These are phyloP conservation scores for Amanita polypyramis DNA, from an alignment of 768 basidiomycete species.

Conservation along the genomic window DNA sequence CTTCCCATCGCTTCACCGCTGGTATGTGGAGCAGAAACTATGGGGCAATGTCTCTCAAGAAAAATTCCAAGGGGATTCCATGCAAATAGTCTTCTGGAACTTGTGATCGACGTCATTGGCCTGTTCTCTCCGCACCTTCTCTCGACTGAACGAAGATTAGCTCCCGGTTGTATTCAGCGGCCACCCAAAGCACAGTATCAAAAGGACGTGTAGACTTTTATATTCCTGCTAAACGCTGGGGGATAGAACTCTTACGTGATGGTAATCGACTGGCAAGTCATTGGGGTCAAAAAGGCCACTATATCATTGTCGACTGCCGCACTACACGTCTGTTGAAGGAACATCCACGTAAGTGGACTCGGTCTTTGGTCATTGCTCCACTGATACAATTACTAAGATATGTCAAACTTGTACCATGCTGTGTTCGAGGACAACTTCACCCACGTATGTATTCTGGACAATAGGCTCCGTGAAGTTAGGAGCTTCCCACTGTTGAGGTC, in stretches of 20 bases:
- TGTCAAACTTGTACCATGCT: slow-evolving; percentile 4
- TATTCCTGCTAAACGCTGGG: slow-evolving; percentile 3
- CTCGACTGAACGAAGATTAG: slow-evolving; percentile 1
- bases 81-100: not conserved
- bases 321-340: not conserved
- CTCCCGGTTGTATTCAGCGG: slow-evolving; percentile 2
- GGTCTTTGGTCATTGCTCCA: not conserved
- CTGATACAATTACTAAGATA: slow-evolving; percentile 2
- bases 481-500: not conserved
- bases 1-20: slow-evolving; percentile 3
- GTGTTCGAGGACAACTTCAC: slow-evolving; percentile 4
- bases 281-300: slow-evolving; percentile 3
- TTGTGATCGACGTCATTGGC: not conserved
- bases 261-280: not conserved
- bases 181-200: slow-evolving; percentile 1
- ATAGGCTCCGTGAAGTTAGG: not conserved
- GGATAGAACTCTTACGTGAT: slow-evolving; percentile 2
- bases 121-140: not conserved
- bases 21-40: slow-evolving; percentile 2
- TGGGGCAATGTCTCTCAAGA: not conserved
- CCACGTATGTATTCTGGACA: slow-evolving; percentile 3
- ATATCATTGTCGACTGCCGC: slow-evolving; percentile 4
- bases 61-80: not conserved
- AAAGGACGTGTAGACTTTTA: slow-evolving; percentile 4
- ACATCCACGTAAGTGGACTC: slow-evolving; percentile 6